phyloP scores from a whole-genome alignment of 2,329 filamentous ascomycete species.

The Zasmidium angulare region DNA sequence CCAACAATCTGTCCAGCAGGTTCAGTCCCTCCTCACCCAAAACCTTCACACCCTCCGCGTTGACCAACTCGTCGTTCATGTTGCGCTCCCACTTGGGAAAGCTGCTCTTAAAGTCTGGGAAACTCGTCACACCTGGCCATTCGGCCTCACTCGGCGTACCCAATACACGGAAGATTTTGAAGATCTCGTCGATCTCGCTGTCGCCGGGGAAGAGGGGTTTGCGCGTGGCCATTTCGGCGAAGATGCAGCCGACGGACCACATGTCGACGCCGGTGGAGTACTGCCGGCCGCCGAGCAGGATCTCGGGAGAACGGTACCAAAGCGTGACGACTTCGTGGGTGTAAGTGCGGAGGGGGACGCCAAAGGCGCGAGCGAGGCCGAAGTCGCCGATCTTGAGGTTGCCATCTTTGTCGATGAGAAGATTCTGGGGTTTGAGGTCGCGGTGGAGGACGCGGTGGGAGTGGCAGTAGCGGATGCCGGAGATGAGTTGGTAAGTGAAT shows the following conservation, averaged over 20 bases:
- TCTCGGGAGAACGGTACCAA: constrained; percentile 90
- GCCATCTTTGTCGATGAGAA: constrained; percentile 81
- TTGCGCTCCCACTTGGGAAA: constrained; percentile 90
- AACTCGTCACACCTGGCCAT: constrained; percentile 92
- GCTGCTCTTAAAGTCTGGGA: constrained; percentile 88
- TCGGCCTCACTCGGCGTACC: constrained; percentile 78
- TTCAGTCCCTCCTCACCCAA: constrained; percentile 72
- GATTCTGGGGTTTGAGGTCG: constrained; percentile 86
- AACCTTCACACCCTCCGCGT: constrained; percentile 47
- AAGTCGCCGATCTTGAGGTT: constrained; percentile 92
- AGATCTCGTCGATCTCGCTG: constrained; percentile 91
- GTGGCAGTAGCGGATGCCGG: constrained; percentile 85
- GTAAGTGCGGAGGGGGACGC: constrained; percentile 86
- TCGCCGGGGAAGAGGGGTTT: constrained; percentile 92
- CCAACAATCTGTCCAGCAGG: constrained; percentile 68
- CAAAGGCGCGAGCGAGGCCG: constrained; percentile 83
- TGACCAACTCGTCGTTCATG: constrained; percentile 64
- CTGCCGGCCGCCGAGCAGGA: constrained; percentile 83
- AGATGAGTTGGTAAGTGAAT: constrained; percentile 86
- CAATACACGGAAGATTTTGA: constrained; percentile 82
- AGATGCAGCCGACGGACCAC: constrained; percentile 94
- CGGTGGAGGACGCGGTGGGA: constrained; percentile 83
- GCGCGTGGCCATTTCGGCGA: constrained; percentile 93
- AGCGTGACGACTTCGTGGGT: constrained; percentile 93
- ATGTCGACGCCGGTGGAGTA: constrained; percentile 95